Evolutionary conservation across 2,329 filamentous ascomycete genomes (phyloP).

Genomic region (Cladosporium sp.): DNA sequence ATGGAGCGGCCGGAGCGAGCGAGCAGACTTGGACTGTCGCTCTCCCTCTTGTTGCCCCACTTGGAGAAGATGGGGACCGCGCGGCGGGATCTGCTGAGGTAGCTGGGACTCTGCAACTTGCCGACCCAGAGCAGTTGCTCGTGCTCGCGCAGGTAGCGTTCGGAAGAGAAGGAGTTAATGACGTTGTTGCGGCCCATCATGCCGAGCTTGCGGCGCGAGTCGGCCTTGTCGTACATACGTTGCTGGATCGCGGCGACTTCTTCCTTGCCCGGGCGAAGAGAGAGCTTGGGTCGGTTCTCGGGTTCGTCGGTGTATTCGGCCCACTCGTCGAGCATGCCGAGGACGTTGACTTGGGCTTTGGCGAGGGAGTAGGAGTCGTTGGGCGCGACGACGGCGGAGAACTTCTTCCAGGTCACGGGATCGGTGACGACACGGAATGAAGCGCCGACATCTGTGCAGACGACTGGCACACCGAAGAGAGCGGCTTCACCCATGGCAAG

Average conservation of each 20-base stretch:
- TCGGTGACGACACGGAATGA: slow-evolving; percentile 59
- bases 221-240: slow-evolving; percentile 62
- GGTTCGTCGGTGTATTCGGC: slow-evolving; percentile 57
- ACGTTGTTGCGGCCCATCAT: slow-evolving; percentile 61
- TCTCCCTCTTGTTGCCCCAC: slow-evolving; percentile 18
- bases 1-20: slow-evolving; percentile 14
- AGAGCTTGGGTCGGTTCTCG: slow-evolving; percentile 44
- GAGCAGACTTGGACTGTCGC: slow-evolving; percentile 18
- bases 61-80: slow-evolving; percentile 18
- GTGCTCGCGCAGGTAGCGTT: slow-evolving; percentile 55
- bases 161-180: slow-evolving; percentile 59
- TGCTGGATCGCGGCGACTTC: slow-evolving; percentile 56
- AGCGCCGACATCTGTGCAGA: slow-evolving; percentile 55
- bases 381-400: slow-evolving; percentile 64
- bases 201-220: slow-evolving; percentile 57
- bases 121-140: slow-evolving; percentile 35
- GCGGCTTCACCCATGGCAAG: slow-evolving; percentile 50
- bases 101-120: slow-evolving; percentile 23
- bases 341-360: slow-evolving; percentile 61
- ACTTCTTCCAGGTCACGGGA: slow-evolving; percentile 48
- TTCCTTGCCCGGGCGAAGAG: slow-evolving; percentile 49
- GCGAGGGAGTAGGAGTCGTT: slow-evolving; percentile 63
- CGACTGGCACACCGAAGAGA: slow-evolving; percentile 46
- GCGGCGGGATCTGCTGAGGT: slow-evolving; percentile 17
- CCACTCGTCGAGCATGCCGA: slow-evolving; percentile 64